A percentile compares a stretch with the other conserved stretches of the same genome.
phyloP scores from a whole-genome alignment of 768 basidiomycete species.

The Hebeloma cylindrosporum region DNA sequence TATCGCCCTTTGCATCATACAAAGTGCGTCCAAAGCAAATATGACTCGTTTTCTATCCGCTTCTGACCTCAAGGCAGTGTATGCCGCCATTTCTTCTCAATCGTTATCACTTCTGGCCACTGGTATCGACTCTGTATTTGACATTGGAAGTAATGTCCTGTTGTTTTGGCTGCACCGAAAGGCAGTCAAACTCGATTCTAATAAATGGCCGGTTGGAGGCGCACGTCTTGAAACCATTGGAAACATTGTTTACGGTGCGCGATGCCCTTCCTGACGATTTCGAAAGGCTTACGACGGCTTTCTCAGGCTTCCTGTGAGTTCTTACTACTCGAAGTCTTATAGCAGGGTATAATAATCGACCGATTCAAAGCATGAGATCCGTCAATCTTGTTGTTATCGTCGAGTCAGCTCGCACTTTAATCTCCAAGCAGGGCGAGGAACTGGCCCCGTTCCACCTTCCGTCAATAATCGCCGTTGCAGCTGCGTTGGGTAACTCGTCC shows the following conservation, averaged over 20 bases:
- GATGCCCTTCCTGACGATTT: conserved; percentile 20
- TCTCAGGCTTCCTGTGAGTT: conserved; percentile 30
- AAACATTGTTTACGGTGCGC: conserved; percentile 78
- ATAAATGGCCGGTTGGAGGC: conserved; percentile 92
- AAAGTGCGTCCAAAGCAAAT: conserved; percentile 44
- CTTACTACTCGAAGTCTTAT: not conserved
- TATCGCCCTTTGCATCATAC: conserved; percentile 66
- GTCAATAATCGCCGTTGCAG: conserved; percentile 78
- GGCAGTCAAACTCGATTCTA: conserved; percentile 66
- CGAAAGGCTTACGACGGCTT: conserved; percentile 21
- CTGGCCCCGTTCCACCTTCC: conserved; percentile 72
- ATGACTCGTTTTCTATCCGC: no score
- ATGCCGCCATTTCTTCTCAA: conserved; percentile 82
- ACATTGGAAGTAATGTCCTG: conserved; percentile 81
- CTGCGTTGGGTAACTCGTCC: conserved; percentile 66
- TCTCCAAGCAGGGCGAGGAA: conserved; percentile 52
- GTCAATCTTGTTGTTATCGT: conserved; percentile 92
- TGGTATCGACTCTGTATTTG: conserved; percentile 84
- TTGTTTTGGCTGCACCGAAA: conserved; percentile 79
- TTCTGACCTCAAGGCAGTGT: conserved; percentile 51
- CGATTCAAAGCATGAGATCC: conserved; percentile 71
- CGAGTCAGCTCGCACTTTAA: conserved; percentile 75
- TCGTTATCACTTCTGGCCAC: conserved; percentile 90
- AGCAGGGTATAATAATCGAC: not conserved
- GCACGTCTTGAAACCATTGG: conserved; percentile 89